Base-by-base conservation (phyloP, 352 stramenopile species). In the Plasmopara viticola region DNA sequence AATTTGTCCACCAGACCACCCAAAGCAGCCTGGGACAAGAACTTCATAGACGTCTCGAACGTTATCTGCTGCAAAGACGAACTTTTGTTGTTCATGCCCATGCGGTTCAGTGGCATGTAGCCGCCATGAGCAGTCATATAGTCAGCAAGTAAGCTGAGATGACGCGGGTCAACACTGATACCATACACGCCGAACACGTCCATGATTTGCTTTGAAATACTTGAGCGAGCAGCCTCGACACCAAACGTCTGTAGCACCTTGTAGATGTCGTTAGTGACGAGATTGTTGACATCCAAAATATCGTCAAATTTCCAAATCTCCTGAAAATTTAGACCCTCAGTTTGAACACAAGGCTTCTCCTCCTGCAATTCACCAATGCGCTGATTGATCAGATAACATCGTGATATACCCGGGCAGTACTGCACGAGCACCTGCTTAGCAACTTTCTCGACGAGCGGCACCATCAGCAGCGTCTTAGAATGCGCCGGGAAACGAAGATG, bases 1-100 rank as follows among this genome's bases (percentile, higher is more conserved):
- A 98, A 77, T 40, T 80, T 66, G 64, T 99, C 96, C 51, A 74
- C 79, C 12, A 93, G 64, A 20, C 84, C 82, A 44, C 89, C 83
- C 12, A 98, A 60, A 40, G 97, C 96, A 18, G 97, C 96, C 52
- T 98, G 77, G 9, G 94, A 98, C 53, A 99, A 76, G 70, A 99
- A 99, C 35, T 97, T 94, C 58, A 97, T 97, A 25, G 97, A 99
- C 35, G 97, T 99, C 78, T 99, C 97, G 72, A 99, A 99, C 72
- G 95, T 99, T 87, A 99, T 99, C 74, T 99, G 95, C 64, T 99
- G 84, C 64, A 98, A 97, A 18, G 95, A 84, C 31, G 93, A 98
- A 48, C 88, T 91, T 62, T 96, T 94, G 60, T 97, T 84, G 48
- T 85, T 82, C 93, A 99, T 99, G 51, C 96, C 96, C 51, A 90